Conservation (phyloP, 495 filamentous ascomycete genomes). For the Neurospora tetrasperma region DNA sequence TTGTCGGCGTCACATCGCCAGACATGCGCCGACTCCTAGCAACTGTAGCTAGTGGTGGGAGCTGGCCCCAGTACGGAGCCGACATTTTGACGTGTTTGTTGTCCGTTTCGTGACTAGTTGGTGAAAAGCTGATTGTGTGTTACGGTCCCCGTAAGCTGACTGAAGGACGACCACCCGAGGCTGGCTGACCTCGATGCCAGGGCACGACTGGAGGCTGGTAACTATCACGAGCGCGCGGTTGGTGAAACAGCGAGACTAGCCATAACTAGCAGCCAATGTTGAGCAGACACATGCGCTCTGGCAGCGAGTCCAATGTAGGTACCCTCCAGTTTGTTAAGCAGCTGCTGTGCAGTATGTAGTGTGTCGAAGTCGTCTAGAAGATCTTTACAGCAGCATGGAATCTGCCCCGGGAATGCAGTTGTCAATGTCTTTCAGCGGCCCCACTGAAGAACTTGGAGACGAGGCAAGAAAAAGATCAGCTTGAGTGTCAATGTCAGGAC, state of each 20-base stretch:
- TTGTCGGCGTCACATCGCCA: conserved; percentile 25
- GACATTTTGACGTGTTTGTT: conserved; percentile 24
- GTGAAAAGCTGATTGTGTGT: not conserved
- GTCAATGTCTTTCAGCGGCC: not conserved
- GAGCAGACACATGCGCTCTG: conserved; percentile 35
- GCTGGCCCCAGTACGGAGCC: conserved; percentile 35
- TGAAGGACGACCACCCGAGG: not conserved
- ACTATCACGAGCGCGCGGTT: not conserved
- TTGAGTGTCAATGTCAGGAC: not conserved
- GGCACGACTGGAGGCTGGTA: conserved; percentile 1
- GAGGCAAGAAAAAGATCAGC: not conserved
- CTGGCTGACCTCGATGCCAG: not conserved
- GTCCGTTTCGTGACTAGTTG: conserved; percentile 13
- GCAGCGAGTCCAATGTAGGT: conserved; percentile 14
- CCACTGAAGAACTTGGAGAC: not conserved
- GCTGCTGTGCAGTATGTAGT: not conserved
- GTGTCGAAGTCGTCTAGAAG: not conserved
- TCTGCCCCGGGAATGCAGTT: not conserved
- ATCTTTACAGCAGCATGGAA: not conserved
- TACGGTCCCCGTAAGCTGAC: not conserved
- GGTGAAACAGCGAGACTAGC: not conserved
- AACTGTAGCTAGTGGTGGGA: conserved; percentile 19
- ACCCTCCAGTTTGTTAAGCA: not conserved
- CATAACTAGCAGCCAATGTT: conserved; percentile 28
- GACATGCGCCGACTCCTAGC: conserved; percentile 31